Conservation (phyloP, 805 yeast genomes). For the Zygotorulaspora florentina region DNA sequence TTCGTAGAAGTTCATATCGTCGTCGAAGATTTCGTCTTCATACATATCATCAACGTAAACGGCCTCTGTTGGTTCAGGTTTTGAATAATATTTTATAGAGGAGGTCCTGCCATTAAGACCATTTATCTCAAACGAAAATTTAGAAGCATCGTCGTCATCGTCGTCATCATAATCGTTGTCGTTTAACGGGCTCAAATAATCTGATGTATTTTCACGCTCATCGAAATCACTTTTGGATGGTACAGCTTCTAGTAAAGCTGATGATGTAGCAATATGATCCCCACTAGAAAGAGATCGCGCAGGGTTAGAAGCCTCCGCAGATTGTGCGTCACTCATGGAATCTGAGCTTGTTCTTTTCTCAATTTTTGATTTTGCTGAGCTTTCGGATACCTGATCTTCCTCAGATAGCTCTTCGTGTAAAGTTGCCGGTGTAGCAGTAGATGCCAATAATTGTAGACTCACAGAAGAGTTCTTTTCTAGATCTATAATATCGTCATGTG, state of each 20-base stretch:
- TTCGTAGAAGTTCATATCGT: conserved; percentile 37
- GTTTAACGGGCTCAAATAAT: conserved; percentile 8
- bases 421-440: conserved; percentile 10
- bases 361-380: not conserved
- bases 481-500: conserved; percentile 27
- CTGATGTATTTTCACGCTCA: not conserved
- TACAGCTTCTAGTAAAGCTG: not conserved
- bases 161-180: conserved; percentile 12
- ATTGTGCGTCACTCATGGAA: not conserved
- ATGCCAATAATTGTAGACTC: conserved; percentile 11
- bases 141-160: conserved; percentile 27
- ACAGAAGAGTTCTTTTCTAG: conserved; percentile 14
- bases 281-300: not conserved
- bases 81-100: conserved; percentile 48
- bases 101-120: conserved; percentile 47
- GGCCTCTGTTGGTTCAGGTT: conserved; percentile 31
- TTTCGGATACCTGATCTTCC: not conserved
- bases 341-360: not conserved
- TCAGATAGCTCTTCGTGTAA: not conserved
- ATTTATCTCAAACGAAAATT: conserved; percentile 50
- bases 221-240: not conserved
- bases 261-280: not conserved
- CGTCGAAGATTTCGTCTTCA: conserved; percentile 41
- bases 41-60: conserved; percentile 39
- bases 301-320: not conserved